phyloP scores from a whole-genome alignment of 306 rosid species.

The Vigna trinervia region DNA sequence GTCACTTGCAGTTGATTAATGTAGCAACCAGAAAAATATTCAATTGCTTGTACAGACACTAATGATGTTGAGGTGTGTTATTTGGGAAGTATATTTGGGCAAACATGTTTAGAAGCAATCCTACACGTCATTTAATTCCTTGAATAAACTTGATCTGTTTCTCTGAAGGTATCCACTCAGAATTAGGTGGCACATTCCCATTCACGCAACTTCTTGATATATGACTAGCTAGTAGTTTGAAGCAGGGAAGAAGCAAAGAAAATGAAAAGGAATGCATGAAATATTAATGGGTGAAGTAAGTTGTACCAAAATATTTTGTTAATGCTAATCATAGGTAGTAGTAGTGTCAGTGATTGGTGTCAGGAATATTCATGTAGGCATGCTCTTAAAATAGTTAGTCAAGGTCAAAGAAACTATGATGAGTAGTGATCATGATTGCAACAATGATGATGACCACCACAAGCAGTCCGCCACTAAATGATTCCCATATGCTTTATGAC shows the following conservation, averaged over 20 bases:
- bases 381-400: conserved; percentile 46
- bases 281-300: neutral
- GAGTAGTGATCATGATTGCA: conserved; percentile 46
- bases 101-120: neutral
- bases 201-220: neutral
- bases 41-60: neutral
- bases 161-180: conserved; percentile 1
- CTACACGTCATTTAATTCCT: neutral
- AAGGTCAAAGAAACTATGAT: conserved; percentile 50
- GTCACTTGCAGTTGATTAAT: neutral
- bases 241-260: conserved; percentile 5
- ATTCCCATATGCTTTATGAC: conserved; percentile 32
- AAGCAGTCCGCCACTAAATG: conserved; percentile 43
- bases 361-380: conserved; percentile 45
- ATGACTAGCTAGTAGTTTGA: conserved; percentile 5
- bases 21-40: neutral
- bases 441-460: conserved; percentile 53
- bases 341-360: conserved; percentile 21
- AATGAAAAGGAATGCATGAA: conserved; percentile 12
- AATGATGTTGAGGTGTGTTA: neutral
- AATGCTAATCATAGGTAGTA: conserved; percentile 24
- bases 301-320: conserved; percentile 6
- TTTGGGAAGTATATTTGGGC: neutral
- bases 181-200: neutral
- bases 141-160: conserved; percentile 1